These are phyloP conservation scores for Cynara cardunculus DNA, from an alignment of 129 eudicot genomes.

Conservation along the genomic window DNA sequence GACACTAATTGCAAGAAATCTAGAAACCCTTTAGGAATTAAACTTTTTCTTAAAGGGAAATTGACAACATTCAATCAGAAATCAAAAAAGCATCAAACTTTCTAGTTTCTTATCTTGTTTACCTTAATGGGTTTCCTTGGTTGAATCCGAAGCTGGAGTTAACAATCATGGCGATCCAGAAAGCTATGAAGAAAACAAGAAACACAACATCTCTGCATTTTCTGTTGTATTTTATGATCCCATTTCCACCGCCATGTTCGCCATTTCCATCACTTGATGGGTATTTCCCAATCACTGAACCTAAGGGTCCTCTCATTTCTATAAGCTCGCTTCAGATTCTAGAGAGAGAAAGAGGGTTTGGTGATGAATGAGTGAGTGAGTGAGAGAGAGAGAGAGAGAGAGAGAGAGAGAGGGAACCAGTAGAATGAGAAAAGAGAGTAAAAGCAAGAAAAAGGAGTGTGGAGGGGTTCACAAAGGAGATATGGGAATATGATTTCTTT, in stretches of 20 bases:
- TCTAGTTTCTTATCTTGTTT: not conserved
- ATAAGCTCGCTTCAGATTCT: conserved; percentile 2
- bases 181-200: conserved; percentile 79
- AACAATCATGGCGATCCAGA: conserved; percentile 97
- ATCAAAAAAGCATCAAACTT: conserved; percentile 18
- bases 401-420: conserved; percentile 25
- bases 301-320: conserved; percentile 74
- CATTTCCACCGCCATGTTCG: conserved; percentile 42
- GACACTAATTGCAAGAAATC: conserved; percentile 17
- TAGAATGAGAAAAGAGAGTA: conserved; percentile 15
- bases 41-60: conserved; percentile 8
- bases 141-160: conserved; percentile 91
- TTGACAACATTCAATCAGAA: conserved; percentile 3
- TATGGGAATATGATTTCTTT: conserved; percentile 34
- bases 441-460: conserved; percentile 30
- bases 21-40: conserved; percentile 17
- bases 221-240: conserved; percentile 74
- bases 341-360: conserved; percentile 23
- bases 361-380: conserved; percentile 33
- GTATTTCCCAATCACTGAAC: conserved; percentile 66
- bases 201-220: conserved; percentile 93
- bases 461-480: conserved; percentile 32
- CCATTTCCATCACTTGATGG: conserved; percentile 76
- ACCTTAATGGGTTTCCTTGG: conserved; percentile 97
- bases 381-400: conserved; percentile 28